Base-by-base conservation (phyloP, 169 alveolate species). In the Eimeria falciformis region DNA sequence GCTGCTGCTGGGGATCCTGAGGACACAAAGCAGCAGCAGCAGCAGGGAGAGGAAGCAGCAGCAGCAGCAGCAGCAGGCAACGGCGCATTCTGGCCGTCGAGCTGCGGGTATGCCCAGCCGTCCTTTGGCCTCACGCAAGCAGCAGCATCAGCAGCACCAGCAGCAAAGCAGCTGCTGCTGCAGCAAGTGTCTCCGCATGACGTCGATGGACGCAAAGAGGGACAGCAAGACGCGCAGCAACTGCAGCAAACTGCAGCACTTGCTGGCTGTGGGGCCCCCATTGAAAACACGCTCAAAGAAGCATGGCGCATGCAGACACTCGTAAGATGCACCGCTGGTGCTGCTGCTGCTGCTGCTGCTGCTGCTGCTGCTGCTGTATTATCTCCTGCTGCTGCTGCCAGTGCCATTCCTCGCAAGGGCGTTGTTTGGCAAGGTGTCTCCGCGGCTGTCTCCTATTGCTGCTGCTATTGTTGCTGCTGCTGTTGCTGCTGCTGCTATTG, bases 401-500 rank as follows among this genome's bases (percentile, higher is more conserved):
- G n/a, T n/a, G n/a, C n/a, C n/a, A n/a, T n/a, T n/a, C n/a, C n/a
- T n/a, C n/a, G n/a, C n/a, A n/a, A n/a, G n/a, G n/a, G n/a, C n/a
- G n/a, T n/a, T n/a, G n/a, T n/a, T n/a, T n/a, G n/a, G n/a, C n/a
- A n/a, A n/a, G n/a, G n/a, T n/a, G 86, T 21, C 96, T n/a, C n/a
- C n/a, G n/a, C n/a, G n/a, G n/a, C n/a, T 96, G 90, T 97, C 99
- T 98, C 99, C 97, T 7, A 97, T 95, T 91, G 97, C 97, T 9
- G 98, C 98, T 92, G 94, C 83, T 55, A 1, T 5, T 1, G 23
- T 45, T 46, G 45, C 58, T 50, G 58, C 58, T 50, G 58, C 58
- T 50, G 58, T 14, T 50, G 58, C 58, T 50, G 9, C 40, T 23
- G 43, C 47, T 37, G 40, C 58, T 50, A 14, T 14, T 50, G 58